Evolutionary conservation across 139 green algal species (phyloP), one percentile per base, ranked within the genome.

Genomic region (Yamagishiella unicocca): DNA sequence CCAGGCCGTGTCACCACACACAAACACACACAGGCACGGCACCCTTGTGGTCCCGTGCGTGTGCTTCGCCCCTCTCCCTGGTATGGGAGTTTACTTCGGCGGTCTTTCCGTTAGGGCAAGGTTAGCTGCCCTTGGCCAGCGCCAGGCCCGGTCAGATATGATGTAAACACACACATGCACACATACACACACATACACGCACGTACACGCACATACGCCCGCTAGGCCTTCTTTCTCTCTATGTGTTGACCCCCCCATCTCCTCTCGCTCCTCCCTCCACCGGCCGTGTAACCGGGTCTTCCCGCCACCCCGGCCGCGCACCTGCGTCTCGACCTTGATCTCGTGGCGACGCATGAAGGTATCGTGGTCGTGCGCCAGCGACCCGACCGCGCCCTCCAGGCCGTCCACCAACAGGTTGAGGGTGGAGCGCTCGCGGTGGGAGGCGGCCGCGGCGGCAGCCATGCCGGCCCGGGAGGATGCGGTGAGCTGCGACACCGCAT

Each of bases 321-420:
- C 86, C 86, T 90, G 84, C 17, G 83, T 92, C 35, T 92, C 89
- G 6, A 92, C 84, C 45, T 80, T 78, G 61, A 90, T 90, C 6
- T 85, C 84, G 31, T 92, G 89, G 0, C 71, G 84, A 25, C 79
- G 82, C 58, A 92, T 90, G 89, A 90, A 89, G 25, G 45, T 76
- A 35, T 88, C 89, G 14, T 83, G 37, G n/a, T 90, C 84, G 1
- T 37, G 2, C 1, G 68, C 67, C 31, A 91, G 66, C 8, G 46
- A 37, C 29, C 9, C 64, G 54, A 92, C 89, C 45, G 62, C 66
- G 46, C 4, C 85, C 62, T 82, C 58, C 61, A 90, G 46, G 37
- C 62, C 67, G 29, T 72, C 85, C 0, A 38, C 74, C 66, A 90
- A 12, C 21, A 38, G 33, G 27, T 58, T 37, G 27, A 81, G 42